Evolutionary conservation across 257 asterid genomes (phyloP).

Genomic region (Nicotiana tabacum): DNA sequence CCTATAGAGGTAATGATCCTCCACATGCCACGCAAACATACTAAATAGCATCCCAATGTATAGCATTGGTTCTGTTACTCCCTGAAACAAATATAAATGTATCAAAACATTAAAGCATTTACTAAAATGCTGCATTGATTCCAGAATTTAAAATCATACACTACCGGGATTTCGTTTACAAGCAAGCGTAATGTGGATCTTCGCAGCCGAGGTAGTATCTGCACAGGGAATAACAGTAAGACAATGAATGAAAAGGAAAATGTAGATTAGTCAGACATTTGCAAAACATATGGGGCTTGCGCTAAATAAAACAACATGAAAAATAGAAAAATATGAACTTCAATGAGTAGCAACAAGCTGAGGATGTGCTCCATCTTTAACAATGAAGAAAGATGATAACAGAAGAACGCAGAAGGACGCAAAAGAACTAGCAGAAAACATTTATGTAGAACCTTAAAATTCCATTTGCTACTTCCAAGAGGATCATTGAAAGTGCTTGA

Average conservation of each 20-base stretch:
- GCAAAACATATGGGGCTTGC: background rate
- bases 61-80: conserved; percentile 43
- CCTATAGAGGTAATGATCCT: conserved; percentile 48
- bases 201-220: conserved; percentile 28
- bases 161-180: conserved; percentile 34
- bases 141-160: background rate
- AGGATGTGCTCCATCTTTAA: background rate
- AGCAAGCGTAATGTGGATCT: conserved; percentile 29
- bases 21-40: conserved; percentile 54
- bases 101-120: background rate
- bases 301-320: background rate
- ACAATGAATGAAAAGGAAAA: background rate
- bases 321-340: background rate
- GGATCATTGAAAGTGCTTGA: conserved; percentile 29
- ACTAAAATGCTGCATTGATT: background rate
- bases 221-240: background rate
- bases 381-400: background rate
- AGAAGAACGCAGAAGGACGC: background rate
- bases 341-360: background rate
- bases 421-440: background rate
- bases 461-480: conserved; percentile 39
- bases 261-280: background rate
- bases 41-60: conserved; percentile 47
- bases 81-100: conserved; percentile 20
- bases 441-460: conserved; percentile 27